Percentiles rank a stretch among this genome's conserved stretches.
phyloP scores from a whole-genome alignment of 805 yeast genomes.

The Pichia scutulata region DNA sequence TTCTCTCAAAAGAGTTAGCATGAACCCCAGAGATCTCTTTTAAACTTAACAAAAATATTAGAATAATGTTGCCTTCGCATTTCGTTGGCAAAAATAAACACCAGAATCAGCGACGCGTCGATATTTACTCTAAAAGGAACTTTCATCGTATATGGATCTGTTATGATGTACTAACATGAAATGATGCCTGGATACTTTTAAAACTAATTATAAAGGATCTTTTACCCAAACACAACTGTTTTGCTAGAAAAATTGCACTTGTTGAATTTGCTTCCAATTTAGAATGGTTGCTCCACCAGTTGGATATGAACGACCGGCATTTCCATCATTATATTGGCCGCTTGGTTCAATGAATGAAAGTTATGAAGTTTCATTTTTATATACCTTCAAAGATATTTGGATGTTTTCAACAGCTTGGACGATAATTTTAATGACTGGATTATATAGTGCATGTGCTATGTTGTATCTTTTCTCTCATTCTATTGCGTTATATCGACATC shows the following conservation, averaged over 20 bases:
- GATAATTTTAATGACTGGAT: slow-evolving; percentile 53
- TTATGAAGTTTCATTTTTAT: slow-evolving; percentile 50
- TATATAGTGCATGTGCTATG: slow-evolving; percentile 58
- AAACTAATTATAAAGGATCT: no score
- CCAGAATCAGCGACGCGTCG: not conserved
- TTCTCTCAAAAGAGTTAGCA: not conserved
- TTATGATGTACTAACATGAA: no score
- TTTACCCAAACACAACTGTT: not conserved
- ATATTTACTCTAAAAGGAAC: no score
- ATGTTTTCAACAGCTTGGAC: slow-evolving; percentile 77
- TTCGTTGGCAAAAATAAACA: not conserved
- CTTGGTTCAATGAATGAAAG: slow-evolving; percentile 24
- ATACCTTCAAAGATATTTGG: slow-evolving; percentile 71
- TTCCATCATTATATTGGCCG: slow-evolving; percentile 82
- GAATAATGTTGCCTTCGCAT: not conserved
- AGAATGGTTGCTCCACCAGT: slow-evolving; percentile 44
- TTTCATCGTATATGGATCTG: no score
- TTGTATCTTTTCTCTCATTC: slow-evolving; percentile 49
- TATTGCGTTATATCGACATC: slow-evolving; percentile 21
- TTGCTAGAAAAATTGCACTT: not conserved
- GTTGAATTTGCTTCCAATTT: not conserved
- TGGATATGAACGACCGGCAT: slow-evolving; percentile 71
- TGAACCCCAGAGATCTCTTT: not conserved
- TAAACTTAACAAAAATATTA: no score
- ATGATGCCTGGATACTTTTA: no score